These are phyloP conservation scores for Kingdonia uniflora DNA, from an alignment of 164 flowering plant species.

Conservation along the genomic window DNA sequence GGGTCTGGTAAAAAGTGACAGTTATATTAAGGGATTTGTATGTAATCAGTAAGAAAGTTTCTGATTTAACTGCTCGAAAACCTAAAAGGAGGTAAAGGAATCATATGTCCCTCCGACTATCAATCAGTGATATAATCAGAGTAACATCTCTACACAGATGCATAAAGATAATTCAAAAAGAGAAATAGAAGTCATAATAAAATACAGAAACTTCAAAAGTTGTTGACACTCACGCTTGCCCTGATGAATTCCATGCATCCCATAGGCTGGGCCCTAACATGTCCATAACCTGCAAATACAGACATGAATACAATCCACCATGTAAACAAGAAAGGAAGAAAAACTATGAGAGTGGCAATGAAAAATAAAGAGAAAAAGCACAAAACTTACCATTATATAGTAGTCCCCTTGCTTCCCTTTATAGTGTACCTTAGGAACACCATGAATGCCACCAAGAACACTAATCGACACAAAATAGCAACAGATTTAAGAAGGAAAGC, in stretches of 20 bases:
- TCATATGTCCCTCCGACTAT: no score
- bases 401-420: constrained; percentile 90
- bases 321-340: neutral
- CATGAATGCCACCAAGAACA: constrained; percentile 78
- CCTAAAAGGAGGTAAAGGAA: no score
- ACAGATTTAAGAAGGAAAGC: neutral
- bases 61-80: no score
- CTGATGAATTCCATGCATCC: constrained; percentile 89
- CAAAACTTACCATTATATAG: constrained; percentile 63
- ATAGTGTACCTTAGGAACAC: constrained; percentile 78
- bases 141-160: no score
- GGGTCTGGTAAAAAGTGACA: no score
- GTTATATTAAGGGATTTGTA: no score
- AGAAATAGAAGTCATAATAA: no score
- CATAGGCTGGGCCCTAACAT: constrained; percentile 90
- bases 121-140: no score
- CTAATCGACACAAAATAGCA: constrained; percentile 21
- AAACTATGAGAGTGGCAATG: neutral
- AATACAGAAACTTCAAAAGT: no score
- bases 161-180: no score
- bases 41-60: no score
- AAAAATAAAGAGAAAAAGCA: neutral
- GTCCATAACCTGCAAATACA: constrained; percentile 72
- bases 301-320: neutral
- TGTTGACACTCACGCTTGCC: constrained; percentile 69